A percentile compares a stretch with the other conserved stretches of the same genome.
Evolutionary conservation across 176 grass and related monocot genomes (phyloP).

Genomic region (Eragrostis nindensis): DNA sequence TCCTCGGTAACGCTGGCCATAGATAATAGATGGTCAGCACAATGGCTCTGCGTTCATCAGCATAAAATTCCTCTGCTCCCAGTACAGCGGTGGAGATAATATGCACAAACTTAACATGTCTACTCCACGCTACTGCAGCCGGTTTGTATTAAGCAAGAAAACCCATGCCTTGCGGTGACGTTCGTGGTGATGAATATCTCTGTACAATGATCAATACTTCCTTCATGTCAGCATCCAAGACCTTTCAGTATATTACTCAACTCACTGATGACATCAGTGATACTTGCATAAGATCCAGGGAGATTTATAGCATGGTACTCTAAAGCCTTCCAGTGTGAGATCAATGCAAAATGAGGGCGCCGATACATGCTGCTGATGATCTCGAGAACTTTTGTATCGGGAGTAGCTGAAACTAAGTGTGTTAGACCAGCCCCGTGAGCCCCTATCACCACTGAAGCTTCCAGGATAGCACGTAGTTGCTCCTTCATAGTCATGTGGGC

Average conservation of each 20-base stretch:
- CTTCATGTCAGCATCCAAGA: conserved; percentile 69
- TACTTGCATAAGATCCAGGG: conserved; percentile 58
- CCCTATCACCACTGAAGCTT: conserved; percentile 86
- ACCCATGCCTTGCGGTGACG: neutral
- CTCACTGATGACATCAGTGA: conserved; percentile 48
- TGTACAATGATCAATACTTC: neutral
- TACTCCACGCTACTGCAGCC: too few species aligned
- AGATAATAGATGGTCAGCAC: neutral
- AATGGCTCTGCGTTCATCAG: conserved; percentile 1
- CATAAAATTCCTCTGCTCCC: conserved; percentile 4
- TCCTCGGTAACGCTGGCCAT: neutral
- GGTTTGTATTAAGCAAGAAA: neutral
- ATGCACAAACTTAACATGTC: neutral
- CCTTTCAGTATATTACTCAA: conserved; percentile 66
- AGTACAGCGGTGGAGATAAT: neutral
- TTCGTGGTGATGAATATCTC: neutral
- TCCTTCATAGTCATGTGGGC: conserved; percentile 95
- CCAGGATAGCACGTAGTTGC: conserved; percentile 75
- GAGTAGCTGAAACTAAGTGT: conserved; percentile 74
- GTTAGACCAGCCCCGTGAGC: conserved; percentile 97
- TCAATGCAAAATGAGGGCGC: conserved; percentile 81
- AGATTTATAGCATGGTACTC: conserved; percentile 91
- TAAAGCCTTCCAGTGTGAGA: conserved; percentile 89
- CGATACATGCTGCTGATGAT: conserved; percentile 88
- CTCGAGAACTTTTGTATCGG: conserved; percentile 81